These are phyloP conservation scores for Ochetophila trinervis DNA, from an alignment of 306 rosid genomes.

Conservation along the genomic window DNA sequence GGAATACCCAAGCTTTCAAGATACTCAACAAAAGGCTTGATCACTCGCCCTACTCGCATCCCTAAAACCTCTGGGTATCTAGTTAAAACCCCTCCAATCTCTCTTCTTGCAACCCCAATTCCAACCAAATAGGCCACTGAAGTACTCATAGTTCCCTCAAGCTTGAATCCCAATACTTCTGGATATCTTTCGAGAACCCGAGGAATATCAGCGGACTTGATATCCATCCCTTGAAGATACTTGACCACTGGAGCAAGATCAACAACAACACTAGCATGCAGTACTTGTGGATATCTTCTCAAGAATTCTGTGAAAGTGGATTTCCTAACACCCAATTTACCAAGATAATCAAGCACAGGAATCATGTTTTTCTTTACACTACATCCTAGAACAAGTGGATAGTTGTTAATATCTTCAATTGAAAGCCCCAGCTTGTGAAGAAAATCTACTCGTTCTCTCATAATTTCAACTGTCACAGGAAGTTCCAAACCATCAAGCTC, in stretches of 20 bases:
- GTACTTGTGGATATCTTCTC: conserved; percentile 89
- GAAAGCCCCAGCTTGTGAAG: conserved; percentile 84
- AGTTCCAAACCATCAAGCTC: conserved; percentile 99
- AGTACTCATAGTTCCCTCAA: conserved; percentile 99
- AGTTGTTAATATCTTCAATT: conserved; percentile 76
- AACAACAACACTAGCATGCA: conserved; percentile 92
- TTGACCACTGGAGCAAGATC: conserved; percentile 84
- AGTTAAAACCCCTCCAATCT: conserved; percentile 80
- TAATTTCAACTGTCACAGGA: conserved; percentile 86
- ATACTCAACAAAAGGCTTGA: conserved; percentile 92
- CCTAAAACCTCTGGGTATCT: conserved; percentile 87
- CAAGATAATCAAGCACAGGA: conserved; percentile 97
- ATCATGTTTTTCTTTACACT: conserved; percentile 98
- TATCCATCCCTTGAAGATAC: conserved; percentile 97
- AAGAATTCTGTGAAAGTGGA: conserved; percentile 74
- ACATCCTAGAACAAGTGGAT: conserved; percentile 94
- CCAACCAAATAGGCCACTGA: conserved; percentile 91
- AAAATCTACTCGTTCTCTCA: conserved; percentile 92
- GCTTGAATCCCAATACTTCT: conserved; percentile 85
- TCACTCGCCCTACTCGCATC: conserved; percentile 85
- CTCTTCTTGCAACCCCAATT: conserved; percentile 86
- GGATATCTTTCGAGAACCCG: conserved; percentile 90
- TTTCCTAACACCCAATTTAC: conserved; percentile 89
- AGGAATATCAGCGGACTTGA: conserved; percentile 65
- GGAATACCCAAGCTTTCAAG: conserved; percentile 84